phyloP scores from a whole-genome alignment of 2,329 filamentous ascomycete genomes.

The Fusarium aywerte region DNA sequence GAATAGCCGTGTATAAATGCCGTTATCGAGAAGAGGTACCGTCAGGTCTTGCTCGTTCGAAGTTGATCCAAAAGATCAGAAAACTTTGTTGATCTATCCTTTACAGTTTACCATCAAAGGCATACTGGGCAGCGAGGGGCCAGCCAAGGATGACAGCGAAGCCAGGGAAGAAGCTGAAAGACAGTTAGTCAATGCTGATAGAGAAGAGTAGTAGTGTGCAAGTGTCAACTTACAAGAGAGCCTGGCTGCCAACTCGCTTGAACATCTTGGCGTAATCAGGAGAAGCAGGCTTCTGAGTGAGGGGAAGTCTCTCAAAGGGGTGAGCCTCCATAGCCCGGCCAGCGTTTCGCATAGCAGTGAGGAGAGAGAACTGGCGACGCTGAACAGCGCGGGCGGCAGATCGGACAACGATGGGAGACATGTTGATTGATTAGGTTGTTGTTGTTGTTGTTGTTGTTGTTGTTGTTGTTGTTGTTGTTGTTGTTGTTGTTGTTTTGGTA shows the following conservation, averaged over 20 bases:
- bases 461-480: too few species aligned
- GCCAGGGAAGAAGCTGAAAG: constrained; percentile 50
- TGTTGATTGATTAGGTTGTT: constrained; percentile 36
- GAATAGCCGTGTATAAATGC: constrained; percentile 19
- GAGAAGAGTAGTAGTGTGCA: background rate
- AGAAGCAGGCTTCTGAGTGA: constrained; percentile 43
- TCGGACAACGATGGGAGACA: constrained; percentile 48
- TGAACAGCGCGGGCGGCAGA: constrained; percentile 45
- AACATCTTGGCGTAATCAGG: constrained; percentile 50
- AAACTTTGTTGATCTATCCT: constrained; percentile 4
- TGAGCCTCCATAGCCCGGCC: constrained; percentile 52
- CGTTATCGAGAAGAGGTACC: constrained; percentile 19
- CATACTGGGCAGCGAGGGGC: constrained; percentile 47
- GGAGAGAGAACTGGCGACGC: constrained; percentile 52
- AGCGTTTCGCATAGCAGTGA: constrained; percentile 48
- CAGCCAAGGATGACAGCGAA: constrained; percentile 51
- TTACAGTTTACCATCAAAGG: constrained; percentile 50
- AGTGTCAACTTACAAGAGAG: constrained; percentile 48
- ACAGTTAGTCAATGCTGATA: constrained; percentile 17
- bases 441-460: too few species aligned
- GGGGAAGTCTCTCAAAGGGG: constrained; percentile 51
- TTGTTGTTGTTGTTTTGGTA: too few species aligned
- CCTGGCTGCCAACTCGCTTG: constrained; percentile 48
- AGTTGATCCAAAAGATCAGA: constrained; percentile 20
- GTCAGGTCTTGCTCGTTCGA: constrained; percentile 36